These are phyloP conservation scores for Bidens hawaiensis DNA, from an alignment of 140 eudicot species.

Conservation along the genomic window DNA sequence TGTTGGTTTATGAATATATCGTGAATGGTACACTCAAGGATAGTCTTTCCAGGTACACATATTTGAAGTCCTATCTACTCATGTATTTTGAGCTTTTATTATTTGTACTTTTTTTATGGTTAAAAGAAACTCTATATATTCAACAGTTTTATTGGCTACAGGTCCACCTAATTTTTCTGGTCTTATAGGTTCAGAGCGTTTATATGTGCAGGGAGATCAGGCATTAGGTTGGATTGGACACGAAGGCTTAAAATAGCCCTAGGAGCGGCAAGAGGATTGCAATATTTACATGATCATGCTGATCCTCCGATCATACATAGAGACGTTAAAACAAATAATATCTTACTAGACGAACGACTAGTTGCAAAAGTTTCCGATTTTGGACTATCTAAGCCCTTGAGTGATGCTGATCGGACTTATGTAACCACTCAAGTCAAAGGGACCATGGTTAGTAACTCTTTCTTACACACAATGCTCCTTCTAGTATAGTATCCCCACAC, in stretches of 20 bases:
- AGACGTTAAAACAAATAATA: too few relatives aligned
- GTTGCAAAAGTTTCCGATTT: slow-evolving; percentile 82
- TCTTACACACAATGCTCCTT: neutral
- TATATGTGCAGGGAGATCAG: slow-evolving; percentile 50
- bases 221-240: slow-evolving; percentile 69
- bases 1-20: too few relatives aligned
- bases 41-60: neutral
- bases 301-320: slow-evolving; percentile 10
- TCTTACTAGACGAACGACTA: slow-evolving; percentile 30
- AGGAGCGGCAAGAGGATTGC: slow-evolving; percentile 71
- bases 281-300: slow-evolving; percentile 73
- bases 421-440: slow-evolving; percentile 60
- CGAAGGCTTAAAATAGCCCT: too few relatives aligned
- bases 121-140: too few relatives aligned
- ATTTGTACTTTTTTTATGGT: too few relatives aligned
- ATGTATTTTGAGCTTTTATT: too few relatives aligned
- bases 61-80: too few relatives aligned
- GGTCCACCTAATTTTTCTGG: too few relatives aligned
- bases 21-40: too few relatives aligned
- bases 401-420: slow-evolving; percentile 41
- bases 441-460: slow-evolving; percentile 54
- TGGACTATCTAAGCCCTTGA: slow-evolving; percentile 56
- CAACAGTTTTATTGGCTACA: too few relatives aligned
- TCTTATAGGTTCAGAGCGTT: neutral
- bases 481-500: too few relatives aligned